These are phyloP conservation scores for Penicillium sp. DNA, from an alignment of 2,329 filamentous ascomycete genomes.

Conservation along the genomic window DNA sequence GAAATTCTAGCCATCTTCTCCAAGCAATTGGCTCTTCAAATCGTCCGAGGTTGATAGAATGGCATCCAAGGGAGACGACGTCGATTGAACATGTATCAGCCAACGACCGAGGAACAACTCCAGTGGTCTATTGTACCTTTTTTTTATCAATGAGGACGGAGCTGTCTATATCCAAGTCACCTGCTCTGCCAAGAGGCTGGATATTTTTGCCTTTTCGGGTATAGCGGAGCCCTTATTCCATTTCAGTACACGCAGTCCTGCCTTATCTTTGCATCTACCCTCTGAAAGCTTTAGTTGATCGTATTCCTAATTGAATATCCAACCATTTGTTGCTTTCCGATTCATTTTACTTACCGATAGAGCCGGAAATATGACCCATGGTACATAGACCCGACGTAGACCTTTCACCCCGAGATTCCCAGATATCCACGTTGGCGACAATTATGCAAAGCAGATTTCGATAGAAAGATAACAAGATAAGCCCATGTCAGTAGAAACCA, in stretches of 20 bases:
- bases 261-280: slow-evolving; percentile 8
- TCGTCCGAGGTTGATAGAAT: no score
- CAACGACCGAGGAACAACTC: neutral
- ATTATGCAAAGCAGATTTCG: neutral
- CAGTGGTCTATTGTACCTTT: neutral
- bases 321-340: neutral
- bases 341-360: neutral
- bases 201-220: slow-evolving; percentile 32
- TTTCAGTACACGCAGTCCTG: slow-evolving; percentile 23
- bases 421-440: neutral
- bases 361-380: neutral
- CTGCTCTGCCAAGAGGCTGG: slow-evolving; percentile 17
- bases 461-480: slow-evolving; percentile 3
- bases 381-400: neutral
- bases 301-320: neutral
- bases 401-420: neutral
- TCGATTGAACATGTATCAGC: neutral
- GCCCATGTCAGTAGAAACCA: neutral
- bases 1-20: no score
- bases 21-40: no score
- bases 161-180: neutral
- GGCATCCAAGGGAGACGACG: neutral
- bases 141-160: neutral
- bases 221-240: slow-evolving; percentile 20
- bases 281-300: neutral